Base-by-base conservation (phyloP, 1,284 basidiomycete species). In the Lignosus rhinocerotis region DNA sequence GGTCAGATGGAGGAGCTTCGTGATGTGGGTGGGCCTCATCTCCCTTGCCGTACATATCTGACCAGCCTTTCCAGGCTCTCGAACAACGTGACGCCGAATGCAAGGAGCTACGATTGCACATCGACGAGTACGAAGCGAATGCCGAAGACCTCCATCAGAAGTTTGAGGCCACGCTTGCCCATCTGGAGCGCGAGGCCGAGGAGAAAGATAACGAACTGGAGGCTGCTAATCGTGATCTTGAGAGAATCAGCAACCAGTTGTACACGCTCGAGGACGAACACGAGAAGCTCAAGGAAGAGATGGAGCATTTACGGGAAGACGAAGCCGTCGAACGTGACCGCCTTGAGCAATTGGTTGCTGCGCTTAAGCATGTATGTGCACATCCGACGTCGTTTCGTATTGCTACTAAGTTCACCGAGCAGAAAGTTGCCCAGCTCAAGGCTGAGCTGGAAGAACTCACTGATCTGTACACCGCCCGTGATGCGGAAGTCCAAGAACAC, bases 1-100 rank as follows among this genome's bases (percentile, higher is more conserved):
- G 80, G 76, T 3, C 86, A 88, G 60, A 83, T 88, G 1, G 88
- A 90, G 60, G 89, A 92, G 66, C 75, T 92, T 17, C 81, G 83
- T n/a, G 90, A 92, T 71, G 90, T 91, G 68, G 59, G 82, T 77
- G 8, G 30, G 31, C 25, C 41, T 36, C 51, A 21, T n/a, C 10
- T 41, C 41, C 16, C 44, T 33, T 53, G 16, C 38, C 19, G 33
- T 33, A n/a, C 51, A 31, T 31, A 39, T 39, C 16, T 34, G 65
- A 57, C 58, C 25, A 39, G 52, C 31, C 25, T 39, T 19, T 41
- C 4, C 66, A 90, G 89, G 85, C 84, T 19, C 78, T 93, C 9
- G 84, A 85, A 11, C 88, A 92, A 66, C 82, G 88, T 19, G 90
- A 93, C 62, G 76, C 82, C 1, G 89, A 93, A 66, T 84, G 84